phyloP scores from a whole-genome alignment of 768 basidiomycete genomes.

The Auriscalpium orientale region DNA sequence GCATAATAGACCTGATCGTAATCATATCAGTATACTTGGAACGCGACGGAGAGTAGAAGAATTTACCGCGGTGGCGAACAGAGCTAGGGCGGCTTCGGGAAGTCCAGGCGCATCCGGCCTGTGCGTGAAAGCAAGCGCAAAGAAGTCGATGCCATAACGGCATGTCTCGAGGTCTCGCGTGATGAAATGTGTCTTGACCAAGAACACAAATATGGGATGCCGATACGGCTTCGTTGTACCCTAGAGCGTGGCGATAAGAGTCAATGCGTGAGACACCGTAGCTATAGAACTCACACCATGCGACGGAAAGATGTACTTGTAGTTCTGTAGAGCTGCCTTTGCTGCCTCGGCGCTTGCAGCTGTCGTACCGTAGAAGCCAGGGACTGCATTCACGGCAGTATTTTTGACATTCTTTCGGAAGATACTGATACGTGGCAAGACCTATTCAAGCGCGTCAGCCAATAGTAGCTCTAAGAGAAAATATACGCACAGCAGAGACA shows the following conservation, averaged over 20 bases:
- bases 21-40: neutral
- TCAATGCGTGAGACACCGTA: neutral
- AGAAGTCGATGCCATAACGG: neutral
- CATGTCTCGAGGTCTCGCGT: neutral
- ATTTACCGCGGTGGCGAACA: neutral
- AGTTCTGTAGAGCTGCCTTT: neutral
- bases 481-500: neutral
- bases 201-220: neutral
- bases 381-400: neutral
- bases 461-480: neutral
- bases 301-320: neutral
- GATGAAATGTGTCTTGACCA: neutral
- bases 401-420: neutral
- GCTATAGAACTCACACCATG: neutral
- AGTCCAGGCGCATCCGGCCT: neutral
- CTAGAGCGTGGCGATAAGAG: neutral
- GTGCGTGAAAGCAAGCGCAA: neutral
- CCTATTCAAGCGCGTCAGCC: neutral
- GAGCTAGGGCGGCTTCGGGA: neutral
- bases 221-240: neutral
- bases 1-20: neutral
- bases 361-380: neutral
- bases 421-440: neutral
- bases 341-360: neutral
- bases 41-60: neutral